Conservation (phyloP, 306 rosid species). For the Sophora flavescens region DNA sequence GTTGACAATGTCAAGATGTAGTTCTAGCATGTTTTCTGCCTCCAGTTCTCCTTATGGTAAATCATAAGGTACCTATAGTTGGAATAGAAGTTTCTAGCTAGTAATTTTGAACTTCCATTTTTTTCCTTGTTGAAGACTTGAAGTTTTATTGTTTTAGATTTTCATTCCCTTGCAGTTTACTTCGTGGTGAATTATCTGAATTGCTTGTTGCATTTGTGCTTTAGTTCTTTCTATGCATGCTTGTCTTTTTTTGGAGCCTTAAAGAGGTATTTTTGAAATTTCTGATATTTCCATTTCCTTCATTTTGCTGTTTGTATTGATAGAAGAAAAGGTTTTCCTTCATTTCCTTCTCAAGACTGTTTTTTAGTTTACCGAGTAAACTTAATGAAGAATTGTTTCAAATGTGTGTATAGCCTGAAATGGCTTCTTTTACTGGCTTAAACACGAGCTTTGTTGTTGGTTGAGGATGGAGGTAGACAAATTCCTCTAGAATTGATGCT, state of each 20-base stretch:
- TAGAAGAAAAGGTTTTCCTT: slow-evolving; percentile 83
- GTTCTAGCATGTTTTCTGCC: background rate
- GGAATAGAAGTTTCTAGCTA: too few species aligned
- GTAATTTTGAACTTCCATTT: too few species aligned
- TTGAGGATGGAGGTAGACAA: too few species aligned
- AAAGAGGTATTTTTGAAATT: background rate
- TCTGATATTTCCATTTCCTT: slow-evolving; percentile 42
- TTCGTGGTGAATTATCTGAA: slow-evolving; percentile 1
- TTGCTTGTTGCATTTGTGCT: background rate
- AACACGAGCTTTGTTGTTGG: background rate
- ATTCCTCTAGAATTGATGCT: too few species aligned
- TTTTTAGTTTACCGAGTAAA: slow-evolving; percentile 36
- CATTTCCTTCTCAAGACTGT: slow-evolving; percentile 36
- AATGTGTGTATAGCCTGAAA: slow-evolving; percentile 43
- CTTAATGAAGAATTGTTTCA: slow-evolving; percentile 39
- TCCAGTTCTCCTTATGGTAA: too few species aligned
- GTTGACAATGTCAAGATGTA: slow-evolving; percentile 28
- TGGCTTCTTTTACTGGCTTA: slow-evolving; percentile 36
- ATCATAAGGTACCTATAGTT: too few species aligned
- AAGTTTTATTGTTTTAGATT: too few species aligned
- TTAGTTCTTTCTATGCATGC: slow-evolving; percentile 18
- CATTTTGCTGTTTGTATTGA: slow-evolving; percentile 38
- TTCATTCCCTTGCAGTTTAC: slow-evolving; percentile 14
- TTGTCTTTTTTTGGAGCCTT: background rate
- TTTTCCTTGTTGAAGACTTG: too few species aligned